These are phyloP conservation scores for Xenoacremonium recifei DNA, from an alignment of 2,329 filamentous ascomycete genomes.

Conservation along the genomic window DNA sequence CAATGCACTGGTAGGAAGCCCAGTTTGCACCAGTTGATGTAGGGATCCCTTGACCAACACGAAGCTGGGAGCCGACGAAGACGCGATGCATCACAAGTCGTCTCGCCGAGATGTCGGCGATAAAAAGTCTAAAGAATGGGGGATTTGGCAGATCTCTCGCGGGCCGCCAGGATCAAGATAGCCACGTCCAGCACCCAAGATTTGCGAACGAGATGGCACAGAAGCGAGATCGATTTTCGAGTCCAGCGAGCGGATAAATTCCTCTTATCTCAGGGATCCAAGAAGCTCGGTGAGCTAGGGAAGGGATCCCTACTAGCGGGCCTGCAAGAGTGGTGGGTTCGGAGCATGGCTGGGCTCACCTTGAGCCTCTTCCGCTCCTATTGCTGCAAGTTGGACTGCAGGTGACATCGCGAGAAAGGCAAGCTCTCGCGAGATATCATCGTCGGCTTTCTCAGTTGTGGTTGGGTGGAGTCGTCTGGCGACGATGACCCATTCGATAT, in stretches of 20 bases:
- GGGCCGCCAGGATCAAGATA: neutral
- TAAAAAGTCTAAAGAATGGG: neutral
- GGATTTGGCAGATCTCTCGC: neutral
- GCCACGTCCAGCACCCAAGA: too few species aligned
- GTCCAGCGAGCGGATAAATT: neutral
- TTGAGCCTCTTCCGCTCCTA: conserved; percentile 10
- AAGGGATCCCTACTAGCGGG: conserved; percentile 21
- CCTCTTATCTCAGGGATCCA: neutral
- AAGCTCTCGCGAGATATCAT: neutral
- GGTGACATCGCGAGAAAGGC: conserved; percentile 12
- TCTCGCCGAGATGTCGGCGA: neutral
- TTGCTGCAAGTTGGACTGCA: conserved; percentile 6
- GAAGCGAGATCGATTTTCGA: too few species aligned
- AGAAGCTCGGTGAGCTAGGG: conserved; percentile 13
- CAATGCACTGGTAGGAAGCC: conserved; percentile 12
- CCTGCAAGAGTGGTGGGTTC: conserved; percentile 9
- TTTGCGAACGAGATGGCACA: too few species aligned
- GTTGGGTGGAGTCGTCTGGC: conserved; percentile 12
- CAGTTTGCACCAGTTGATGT: conserved; percentile 11
- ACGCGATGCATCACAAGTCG: neutral
- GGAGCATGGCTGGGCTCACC: conserved; percentile 14
- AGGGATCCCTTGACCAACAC: conserved; percentile 14
- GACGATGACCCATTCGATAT: too few species aligned
- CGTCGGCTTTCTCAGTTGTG: neutral
- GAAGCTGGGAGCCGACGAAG: conserved; percentile 6